These are phyloP conservation scores for Kregervanrija pseudodelftensis DNA, from an alignment of 805 yeast genomes.

Conservation along the genomic window DNA sequence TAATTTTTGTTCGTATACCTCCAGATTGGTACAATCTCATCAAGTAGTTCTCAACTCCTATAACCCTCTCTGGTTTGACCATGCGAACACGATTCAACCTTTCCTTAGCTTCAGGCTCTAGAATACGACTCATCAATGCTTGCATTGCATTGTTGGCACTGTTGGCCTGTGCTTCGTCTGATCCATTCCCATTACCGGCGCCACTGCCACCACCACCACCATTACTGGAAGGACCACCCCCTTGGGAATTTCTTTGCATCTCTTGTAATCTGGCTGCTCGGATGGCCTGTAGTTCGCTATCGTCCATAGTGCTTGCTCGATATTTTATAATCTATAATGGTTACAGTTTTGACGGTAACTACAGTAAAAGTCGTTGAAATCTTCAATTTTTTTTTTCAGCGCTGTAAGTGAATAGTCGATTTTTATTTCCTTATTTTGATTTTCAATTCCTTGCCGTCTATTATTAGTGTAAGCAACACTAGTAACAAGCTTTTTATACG, in stretches of 20 bases:
- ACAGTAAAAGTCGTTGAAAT: too few relatives aligned
- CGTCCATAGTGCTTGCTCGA: constrained; percentile 53
- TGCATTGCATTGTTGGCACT: constrained; percentile 15
- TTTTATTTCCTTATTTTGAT: too few relatives aligned
- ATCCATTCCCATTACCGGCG: not conserved
- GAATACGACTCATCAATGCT: constrained; percentile 52
- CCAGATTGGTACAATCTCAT: constrained; percentile 70
- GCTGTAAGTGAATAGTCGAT: too few relatives aligned
- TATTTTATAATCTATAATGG: too few relatives aligned
- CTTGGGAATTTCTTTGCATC: constrained; percentile 52
- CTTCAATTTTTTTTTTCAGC: too few relatives aligned
- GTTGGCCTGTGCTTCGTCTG: not conserved
- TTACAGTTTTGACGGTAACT: too few relatives aligned
- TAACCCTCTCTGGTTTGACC: constrained; percentile 88
- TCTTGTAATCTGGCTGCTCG: constrained; percentile 90
- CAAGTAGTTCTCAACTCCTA: constrained; percentile 77
- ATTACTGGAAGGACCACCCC: constrained; percentile 6
- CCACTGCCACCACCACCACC: not conserved
- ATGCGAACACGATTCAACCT: constrained; percentile 78
- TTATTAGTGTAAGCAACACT: too few relatives aligned
- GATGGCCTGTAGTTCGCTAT: constrained; percentile 79
- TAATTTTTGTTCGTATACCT: constrained; percentile 63
- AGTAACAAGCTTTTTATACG: too few relatives aligned
- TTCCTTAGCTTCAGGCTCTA: constrained; percentile 81
- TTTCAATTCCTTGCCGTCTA: too few relatives aligned